Percentiles rank a stretch among this genome's conserved stretches.
These are phyloP conservation scores for Apostasia ramifera DNA, from an alignment of 106 monocot species.

Conservation along the genomic window DNA sequence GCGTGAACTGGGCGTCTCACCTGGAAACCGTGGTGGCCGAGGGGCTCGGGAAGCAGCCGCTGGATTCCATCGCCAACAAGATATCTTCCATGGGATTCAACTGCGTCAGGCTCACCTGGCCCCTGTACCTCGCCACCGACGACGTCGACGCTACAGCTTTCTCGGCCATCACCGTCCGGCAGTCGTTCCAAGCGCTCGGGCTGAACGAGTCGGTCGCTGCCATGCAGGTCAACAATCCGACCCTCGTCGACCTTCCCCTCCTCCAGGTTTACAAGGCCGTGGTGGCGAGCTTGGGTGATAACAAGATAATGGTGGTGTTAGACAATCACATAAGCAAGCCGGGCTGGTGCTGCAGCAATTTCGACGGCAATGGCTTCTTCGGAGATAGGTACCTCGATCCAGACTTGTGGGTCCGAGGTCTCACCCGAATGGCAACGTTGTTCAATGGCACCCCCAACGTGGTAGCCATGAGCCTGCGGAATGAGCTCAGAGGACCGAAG, in stretches of 20 bases:
- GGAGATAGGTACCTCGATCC: slow-evolving; percentile 39
- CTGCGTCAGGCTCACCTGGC: slow-evolving; percentile 47
- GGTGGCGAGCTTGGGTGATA: slow-evolving; percentile 19
- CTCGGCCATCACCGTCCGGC: slow-evolving; percentile 22
- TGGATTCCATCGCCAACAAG: slow-evolving; percentile 13
- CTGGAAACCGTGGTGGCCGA: slow-evolving; percentile 27
- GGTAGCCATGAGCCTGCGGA: slow-evolving; percentile 32
- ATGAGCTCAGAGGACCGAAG: slow-evolving; percentile 22
- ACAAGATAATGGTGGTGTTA: slow-evolving; percentile 41
- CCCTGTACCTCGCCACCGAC: slow-evolving; percentile 24
- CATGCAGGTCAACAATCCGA: slow-evolving; percentile 38
- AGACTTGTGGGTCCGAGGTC: slow-evolving; percentile 22
- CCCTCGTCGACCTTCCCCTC: slow-evolving; percentile 38
- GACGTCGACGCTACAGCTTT: background rate
- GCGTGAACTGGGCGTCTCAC: slow-evolving; percentile 43
- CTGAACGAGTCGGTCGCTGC: slow-evolving; percentile 34
- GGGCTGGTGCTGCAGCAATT: slow-evolving; percentile 37
- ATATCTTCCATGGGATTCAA: slow-evolving; percentile 41
- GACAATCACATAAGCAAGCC: slow-evolving; percentile 50
- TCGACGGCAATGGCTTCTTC: slow-evolving; percentile 52
- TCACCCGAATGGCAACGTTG: slow-evolving; percentile 23
- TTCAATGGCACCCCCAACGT: slow-evolving; percentile 15
- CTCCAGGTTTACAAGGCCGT: slow-evolving; percentile 41
- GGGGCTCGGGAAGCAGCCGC: slow-evolving; percentile 26
- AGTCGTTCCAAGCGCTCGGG: slow-evolving; percentile 39